Evolutionary conservation across 768 basidiomycete genomes (phyloP).

Genomic region (Trametes villosa): DNA sequence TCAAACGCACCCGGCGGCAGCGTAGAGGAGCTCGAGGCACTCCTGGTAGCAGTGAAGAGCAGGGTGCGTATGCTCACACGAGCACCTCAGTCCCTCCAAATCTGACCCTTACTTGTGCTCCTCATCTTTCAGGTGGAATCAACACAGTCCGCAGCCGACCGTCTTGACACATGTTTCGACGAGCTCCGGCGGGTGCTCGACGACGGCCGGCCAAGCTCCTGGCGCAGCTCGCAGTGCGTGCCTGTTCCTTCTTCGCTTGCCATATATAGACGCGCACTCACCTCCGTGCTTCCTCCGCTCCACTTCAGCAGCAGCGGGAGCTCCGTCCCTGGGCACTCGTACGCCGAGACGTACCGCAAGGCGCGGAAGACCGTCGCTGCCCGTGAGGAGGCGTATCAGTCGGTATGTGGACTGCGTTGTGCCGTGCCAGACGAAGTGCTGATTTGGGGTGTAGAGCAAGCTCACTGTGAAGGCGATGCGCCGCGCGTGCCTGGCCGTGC

Average conservation of each 20-base stretch:
- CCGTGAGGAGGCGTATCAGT: constrained; percentile 22
- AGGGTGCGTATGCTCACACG: constrained; percentile 15
- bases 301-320: background rate
- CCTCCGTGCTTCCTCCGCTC: background rate
- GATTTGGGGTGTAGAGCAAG: constrained; percentile 12
- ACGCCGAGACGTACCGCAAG: constrained; percentile 2
- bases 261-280: background rate
- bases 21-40: constrained; percentile 17
- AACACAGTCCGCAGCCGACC: constrained; percentile 11
- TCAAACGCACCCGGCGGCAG: background rate
- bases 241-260: background rate
- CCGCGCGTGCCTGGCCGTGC: constrained; percentile 22
- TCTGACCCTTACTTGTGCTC: background rate
- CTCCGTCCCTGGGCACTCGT: background rate
- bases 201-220: constrained; percentile 21
- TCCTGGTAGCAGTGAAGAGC: constrained; percentile 1
- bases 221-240: constrained; percentile 21
- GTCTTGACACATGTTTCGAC: constrained; percentile 23
- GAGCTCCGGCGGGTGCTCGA: constrained; percentile 20
- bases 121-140: constrained; percentile 9
- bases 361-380: constrained; percentile 24
- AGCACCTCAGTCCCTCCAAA: background rate
- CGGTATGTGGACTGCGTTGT: constrained; percentile 5
- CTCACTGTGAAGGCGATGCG: constrained; percentile 19
- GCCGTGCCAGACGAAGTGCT: background rate